Evolutionary conservation across 192 early-diverging fungal species (phyloP), one percentile per base, ranked within the genome.

Genomic region (Phlyctochytrium arcticum): DNA sequence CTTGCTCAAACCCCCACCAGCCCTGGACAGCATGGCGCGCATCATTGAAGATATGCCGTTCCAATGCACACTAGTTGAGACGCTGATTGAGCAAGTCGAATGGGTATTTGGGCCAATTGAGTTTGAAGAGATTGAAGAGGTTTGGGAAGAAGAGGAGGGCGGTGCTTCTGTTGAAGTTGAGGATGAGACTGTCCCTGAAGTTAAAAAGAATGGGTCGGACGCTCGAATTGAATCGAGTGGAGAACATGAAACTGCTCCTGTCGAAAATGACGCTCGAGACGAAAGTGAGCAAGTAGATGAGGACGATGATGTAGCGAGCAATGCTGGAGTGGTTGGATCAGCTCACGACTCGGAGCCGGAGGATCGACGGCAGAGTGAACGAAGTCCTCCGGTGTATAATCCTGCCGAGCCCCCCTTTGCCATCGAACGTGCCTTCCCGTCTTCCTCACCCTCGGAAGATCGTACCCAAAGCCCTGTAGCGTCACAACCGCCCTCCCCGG

Each of bases 101-200:
- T 83, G 80, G 79, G 67, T 83, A n/a, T 83, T 83, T 70, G 79
- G 81, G 21, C 72, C 83, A 3, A 76, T 81, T 53, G 80, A 83
- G 70, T 83, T 60, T 66, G 80, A 82, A 62, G 77, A 82, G 31
- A 46, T 57, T 15, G 73, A 82, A 34, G 66, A 69, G 35, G 46
- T 34, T 19, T 33, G 30, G 19, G 73, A 74, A 27, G 70, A 24
- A 36, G 57, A 12, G 1, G 34, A 29, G 15, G 55, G 31, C 19
- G 55, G 26, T 17, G 50, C 12, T 0, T 31, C 12, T 57, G 55
- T n/a, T 31, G 31, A 36, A 2, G 10, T 36, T 4, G 55, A 57
- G 19, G 32, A 57, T 17, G 2, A 17, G 4, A 5, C 10, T 17
- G 31, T 3, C 6, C 2, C n/a, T 17, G 55, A 21, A 6, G 31